Conservation (phyloP, 176 grass and related monocot species). For the Paspalum notatum region DNA sequence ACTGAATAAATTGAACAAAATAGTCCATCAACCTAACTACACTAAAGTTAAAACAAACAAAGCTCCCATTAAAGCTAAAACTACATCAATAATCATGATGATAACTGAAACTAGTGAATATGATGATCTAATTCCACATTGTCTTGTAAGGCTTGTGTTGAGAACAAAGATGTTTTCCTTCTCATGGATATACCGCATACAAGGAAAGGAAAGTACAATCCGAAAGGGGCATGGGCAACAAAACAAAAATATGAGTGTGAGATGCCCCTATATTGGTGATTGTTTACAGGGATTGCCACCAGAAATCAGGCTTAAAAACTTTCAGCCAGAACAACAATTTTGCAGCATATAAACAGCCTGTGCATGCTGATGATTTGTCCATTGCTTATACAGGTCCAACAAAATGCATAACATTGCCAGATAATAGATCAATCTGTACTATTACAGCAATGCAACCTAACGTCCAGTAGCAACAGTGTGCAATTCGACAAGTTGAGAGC, state of each 20-base stretch:
- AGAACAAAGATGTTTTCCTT: slow-evolving; percentile 4
- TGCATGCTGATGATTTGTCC: neutral
- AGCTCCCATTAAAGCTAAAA: slow-evolving; percentile 14
- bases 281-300: neutral
- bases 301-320: neutral
- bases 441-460: slow-evolving; percentile 25
- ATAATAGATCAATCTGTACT: neutral
- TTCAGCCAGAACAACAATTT: neutral
- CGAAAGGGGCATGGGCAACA: neutral
- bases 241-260: too few species aligned
- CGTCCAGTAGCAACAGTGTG: neutral
- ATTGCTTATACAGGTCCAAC: neutral
- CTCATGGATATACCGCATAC: neutral
- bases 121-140: neutral
- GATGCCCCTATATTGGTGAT: neutral
- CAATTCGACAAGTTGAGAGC: neutral
- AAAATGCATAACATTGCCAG: neutral
- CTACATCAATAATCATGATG: neutral
- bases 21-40: slow-evolving; percentile 16
- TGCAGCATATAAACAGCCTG: slow-evolving; percentile 5
- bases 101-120: neutral
- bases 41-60: slow-evolving; percentile 15
- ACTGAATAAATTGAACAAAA: slow-evolving; percentile 33
- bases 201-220: neutral
- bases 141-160: neutral